phyloP scores from a whole-genome alignment of 2,329 filamentous ascomycete genomes.

The Penicillium sp. region DNA sequence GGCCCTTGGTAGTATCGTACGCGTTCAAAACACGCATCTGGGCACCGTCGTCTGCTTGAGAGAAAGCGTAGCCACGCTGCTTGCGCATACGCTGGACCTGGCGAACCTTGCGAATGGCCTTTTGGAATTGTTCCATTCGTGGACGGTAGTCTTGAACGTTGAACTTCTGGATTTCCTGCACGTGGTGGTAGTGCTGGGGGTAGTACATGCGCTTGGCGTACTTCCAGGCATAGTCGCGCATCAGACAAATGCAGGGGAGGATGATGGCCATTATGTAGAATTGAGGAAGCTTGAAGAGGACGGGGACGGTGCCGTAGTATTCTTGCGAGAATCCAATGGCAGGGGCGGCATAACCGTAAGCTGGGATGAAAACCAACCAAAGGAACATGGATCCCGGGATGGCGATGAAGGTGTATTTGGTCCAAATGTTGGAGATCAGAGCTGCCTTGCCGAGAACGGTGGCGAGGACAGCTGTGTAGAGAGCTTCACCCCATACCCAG shows the following conservation, averaged over 20 bases:
- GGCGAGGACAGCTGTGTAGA: slow-evolving; percentile 91
- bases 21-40: slow-evolving; percentile 95
- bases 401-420: slow-evolving; percentile 93
- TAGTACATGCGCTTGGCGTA: slow-evolving; percentile 97
- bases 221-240: slow-evolving; percentile 94
- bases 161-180: slow-evolving; percentile 99
- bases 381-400: slow-evolving; percentile 92
- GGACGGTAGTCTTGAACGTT: slow-evolving; percentile 99
- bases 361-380: slow-evolving; percentile 88
- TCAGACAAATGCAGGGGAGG: slow-evolving; percentile 78
- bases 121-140: slow-evolving; percentile 99
- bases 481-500: slow-evolving; percentile 96
- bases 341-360: slow-evolving; percentile 84
- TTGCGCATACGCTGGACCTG: slow-evolving; percentile 99
- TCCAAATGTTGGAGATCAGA: slow-evolving; percentile 96
- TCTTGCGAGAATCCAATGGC: slow-evolving; percentile 80
- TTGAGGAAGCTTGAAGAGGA: slow-evolving; percentile 76
- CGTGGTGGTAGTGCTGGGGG: slow-evolving; percentile 94
- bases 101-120: slow-evolving; percentile 96
- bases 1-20: slow-evolving; percentile 92
- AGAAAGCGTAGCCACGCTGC: slow-evolving; percentile 97
- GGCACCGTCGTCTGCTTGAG: slow-evolving; percentile 87
- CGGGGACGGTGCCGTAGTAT: slow-evolving; percentile 81
- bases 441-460: slow-evolving; percentile 95
- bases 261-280: slow-evolving; percentile 92